Evolutionary conservation across 2,329 filamentous ascomycete species (phyloP).

Genomic region (Moelleriella libera): DNA sequence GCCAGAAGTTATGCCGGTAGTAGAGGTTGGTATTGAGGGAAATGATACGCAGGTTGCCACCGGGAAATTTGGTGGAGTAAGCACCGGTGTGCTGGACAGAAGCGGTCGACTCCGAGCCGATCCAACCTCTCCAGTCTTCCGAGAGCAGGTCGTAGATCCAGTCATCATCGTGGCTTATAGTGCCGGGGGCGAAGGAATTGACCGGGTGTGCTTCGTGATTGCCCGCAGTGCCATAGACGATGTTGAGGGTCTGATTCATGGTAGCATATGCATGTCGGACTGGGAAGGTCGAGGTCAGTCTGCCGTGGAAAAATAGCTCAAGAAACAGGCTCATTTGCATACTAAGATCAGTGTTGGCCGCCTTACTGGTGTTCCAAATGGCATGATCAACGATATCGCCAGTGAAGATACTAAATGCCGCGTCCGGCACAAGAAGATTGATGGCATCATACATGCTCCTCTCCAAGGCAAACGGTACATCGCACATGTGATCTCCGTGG

Average conservation of each 20-base stretch:
- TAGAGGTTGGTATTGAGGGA: constrained; percentile 46
- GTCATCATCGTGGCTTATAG: constrained; percentile 23
- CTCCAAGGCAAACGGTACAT: constrained; percentile 33
- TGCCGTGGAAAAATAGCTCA: background rate
- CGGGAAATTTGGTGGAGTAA: constrained; percentile 31
- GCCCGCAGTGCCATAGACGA: constrained; percentile 37
- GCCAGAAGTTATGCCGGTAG: constrained; percentile 43
- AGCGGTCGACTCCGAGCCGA: constrained; percentile 16
- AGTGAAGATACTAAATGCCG: constrained; percentile 40
- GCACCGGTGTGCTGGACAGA: constrained; percentile 24
- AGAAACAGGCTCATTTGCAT: constrained; percentile 1
- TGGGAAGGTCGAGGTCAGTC: constrained; percentile 3
- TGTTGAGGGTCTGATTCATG: constrained; percentile 26
- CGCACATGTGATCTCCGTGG: constrained; percentile 37
- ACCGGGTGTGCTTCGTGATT: constrained; percentile 42
- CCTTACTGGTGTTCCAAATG: constrained; percentile 26
- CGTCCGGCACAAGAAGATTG: constrained; percentile 25
- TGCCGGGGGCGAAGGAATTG: constrained; percentile 33
- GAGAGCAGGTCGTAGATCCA: constrained; percentile 39
- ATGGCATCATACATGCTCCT: constrained; percentile 41
- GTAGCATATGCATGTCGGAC: constrained; percentile 31
- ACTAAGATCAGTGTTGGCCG: constrained; percentile 16
- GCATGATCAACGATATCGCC: constrained; percentile 41
- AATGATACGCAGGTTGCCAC: constrained; percentile 38
- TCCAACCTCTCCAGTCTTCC: constrained; percentile 30